Evolutionary conservation across 2,329 filamentous ascomycete genomes (phyloP), one percentile per base, ranked within the genome.

Genomic region (Metarhizium album): DNA sequence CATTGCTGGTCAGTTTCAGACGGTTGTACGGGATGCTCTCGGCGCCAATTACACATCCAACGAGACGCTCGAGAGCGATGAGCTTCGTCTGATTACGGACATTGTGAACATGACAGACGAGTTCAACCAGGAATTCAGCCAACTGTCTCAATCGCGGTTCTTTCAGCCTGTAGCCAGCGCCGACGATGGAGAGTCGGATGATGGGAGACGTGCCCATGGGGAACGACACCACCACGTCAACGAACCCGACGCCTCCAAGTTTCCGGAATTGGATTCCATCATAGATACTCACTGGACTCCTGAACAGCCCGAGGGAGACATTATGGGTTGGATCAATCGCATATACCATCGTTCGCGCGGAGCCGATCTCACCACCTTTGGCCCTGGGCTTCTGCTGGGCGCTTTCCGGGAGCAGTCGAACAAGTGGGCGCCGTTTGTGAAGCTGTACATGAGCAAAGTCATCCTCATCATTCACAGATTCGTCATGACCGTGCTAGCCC

Each of bases 391-490:
- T 14, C 58, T 82, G 0, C 61, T 69, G 0, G 65, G 59, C 0
- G 64, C 69, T 0, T 80, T 84, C 61, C 70, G 71, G 27, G 70
- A 73, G 33, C 79, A 84, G 51, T 72, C 79, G 0, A 54, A 57
- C 13, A 79, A 76, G 16, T 84, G 81, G 81, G 57, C 66, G 0
- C 45, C 52, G 0, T 58, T 84, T 1, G 69, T 74, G 0, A 52
- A 70, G 0, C 67, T 66, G 0, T 78, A 83, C 53, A 66, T 80
- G 4, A 73, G 72, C 52, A 71, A 76, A 24, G 64, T 74, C 2
- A 74, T 83, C 4, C 48, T 67, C 0, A 51, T 75, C 0, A 72
- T 82, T 0, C 79, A 84, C 45, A 51, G 64, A 2, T 84, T 78
- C 60, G 75, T 82, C 47, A 47, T 52, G 2, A 58, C 55, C 0